Evolutionary conservation across 495 filamentous ascomycete species (phyloP), one percentile per base, ranked within the genome.

Genomic region (Bathelium albidoporum): DNA sequence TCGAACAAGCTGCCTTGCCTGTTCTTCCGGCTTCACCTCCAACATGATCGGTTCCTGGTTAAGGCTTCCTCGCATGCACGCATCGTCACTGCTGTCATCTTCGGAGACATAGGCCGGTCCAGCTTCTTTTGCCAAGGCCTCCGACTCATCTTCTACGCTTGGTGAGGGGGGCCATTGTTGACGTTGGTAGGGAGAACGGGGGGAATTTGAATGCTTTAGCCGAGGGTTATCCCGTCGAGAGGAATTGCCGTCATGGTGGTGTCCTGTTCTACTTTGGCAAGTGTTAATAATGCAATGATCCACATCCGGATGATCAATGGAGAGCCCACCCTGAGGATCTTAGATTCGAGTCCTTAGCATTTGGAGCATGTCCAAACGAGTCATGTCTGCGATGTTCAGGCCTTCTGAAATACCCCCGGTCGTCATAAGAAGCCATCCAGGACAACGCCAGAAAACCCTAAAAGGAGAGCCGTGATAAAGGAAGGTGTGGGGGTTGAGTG

Each of bases 41-140:
- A 73, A 44, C 32, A 77, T 67, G 18, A 77, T 67, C n/a, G 74
- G 73, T 45, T 74, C 71, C 58, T 77, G 74, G 66, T 75, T 73
- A 66, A 77, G 64, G 39, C 63, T 69, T 32, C 74, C 74, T 41
- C 74, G 72, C 59, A 60, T 62, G 55, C 26, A 59, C 16, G 59
- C 69, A 55, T 73, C 73, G 66, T 71, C 65, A 32, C 63, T 66
- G 59, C 67, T 58, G 24, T 60, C 53, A 22, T 69, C 67, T 22
- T 66, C 63, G 55, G 63, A 45, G 28, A 66, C 12, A 18, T 39
- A 39, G 26, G 36, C 32, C 28, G 59, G 39, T 4, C 63, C 65
- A 32, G 68, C 60, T 60, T 77, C 74, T 64, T 65, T 72, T 12
- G 73, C 72, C 20, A 76, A 60, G 5, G 72, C 60, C 5, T 62